Evolutionary conservation across 2,329 filamentous ascomycete species (phyloP).

Genomic region (Thielaviopsis populi): DNA sequence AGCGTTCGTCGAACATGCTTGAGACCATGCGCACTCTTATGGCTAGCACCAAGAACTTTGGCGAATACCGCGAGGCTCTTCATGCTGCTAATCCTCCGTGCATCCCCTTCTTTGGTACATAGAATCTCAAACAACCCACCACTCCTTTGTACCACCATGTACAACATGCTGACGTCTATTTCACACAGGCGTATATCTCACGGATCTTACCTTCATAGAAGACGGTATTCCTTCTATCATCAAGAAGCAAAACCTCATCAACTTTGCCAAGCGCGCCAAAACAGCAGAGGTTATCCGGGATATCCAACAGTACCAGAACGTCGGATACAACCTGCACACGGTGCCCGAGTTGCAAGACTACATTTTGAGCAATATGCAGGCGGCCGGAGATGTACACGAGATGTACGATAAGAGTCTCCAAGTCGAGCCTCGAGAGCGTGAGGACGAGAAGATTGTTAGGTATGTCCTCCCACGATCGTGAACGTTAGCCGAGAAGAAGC

Average conservation of each 20-base stretch:
- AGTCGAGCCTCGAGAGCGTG: conserved; percentile 85
- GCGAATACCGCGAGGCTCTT: conserved; percentile 83
- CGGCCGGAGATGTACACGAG: conserved; percentile 89
- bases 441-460: conserved; percentile 99
- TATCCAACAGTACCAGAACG: conserved; percentile 97
- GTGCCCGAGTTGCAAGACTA: conserved; percentile 92
- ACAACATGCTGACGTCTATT: background rate
- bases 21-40: conserved; percentile 90
- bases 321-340: conserved; percentile 80
- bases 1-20: conserved; percentile 61
- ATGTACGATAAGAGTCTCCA: conserved; percentile 97
- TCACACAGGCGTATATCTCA: conserved; percentile 71
- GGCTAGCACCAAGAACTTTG: conserved; percentile 96
- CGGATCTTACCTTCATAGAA: conserved; percentile 95
- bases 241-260: conserved; percentile 93
- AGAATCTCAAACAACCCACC: background rate
- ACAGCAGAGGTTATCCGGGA: conserved; percentile 96
- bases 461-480: conserved; percentile 33
- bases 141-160: background rate
- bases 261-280: conserved; percentile 96
- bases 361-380: conserved; percentile 90
- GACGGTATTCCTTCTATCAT: conserved; percentile 93
- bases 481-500: background rate
- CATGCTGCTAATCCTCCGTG: conserved; percentile 91
- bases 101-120: conserved; percentile 89